Base-by-base conservation (phyloP, 345 rosid genomes). In the Zanthoxylum bungeanum region DNA sequence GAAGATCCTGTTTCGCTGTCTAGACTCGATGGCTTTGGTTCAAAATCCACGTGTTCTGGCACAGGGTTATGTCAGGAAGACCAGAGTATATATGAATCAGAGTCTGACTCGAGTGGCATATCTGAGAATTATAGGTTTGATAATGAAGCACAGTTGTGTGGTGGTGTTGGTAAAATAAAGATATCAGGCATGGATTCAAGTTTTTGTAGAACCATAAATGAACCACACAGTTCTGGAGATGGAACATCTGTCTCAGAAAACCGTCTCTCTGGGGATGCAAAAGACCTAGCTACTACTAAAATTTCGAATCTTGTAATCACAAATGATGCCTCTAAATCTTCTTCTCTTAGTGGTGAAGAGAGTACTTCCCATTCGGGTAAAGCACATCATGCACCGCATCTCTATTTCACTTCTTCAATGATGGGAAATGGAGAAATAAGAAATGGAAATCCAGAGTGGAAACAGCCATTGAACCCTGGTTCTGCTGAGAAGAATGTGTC, bases 231-330 rank as follows among this genome's bases (percentile, higher is more conserved):
- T 69, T 73, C 75, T 77, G 68, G 69, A 66, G 79, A 72, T 74
- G 74, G 76, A 46, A 27, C 68, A 42, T 57, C 74, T 67, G 79
- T 81, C 69, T 82, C 91, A 44, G 82, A 79, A 76, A 76, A 71
- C 46, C 86, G 81, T 56, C 82, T 76, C 70, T 57, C 60, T 27
- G 91, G 85, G 30, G 89, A 86, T 56, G 88, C 93, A 63, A 65
- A 78, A 72, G 91, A 86, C 66, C 81, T 83, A 34, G 86, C 90
- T 66, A 75, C 85, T 60, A 39, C 85, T 74, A 84, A 75, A 72
- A 72, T 72, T 70, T 81, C 75, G 66, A 75, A 71, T 80, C 83
- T 76, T 50, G 49, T 30, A 71, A 73, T 70, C n/a, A 66, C 78
- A 69, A 73, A 75, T 68, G 75, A 78, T 71, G 65, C 76, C 4